Evolutionary conservation across 1,284 basidiomycete genomes (phyloP), one percentile per base, ranked within the genome.

Genomic region (Leccinum pallidistipes): DNA sequence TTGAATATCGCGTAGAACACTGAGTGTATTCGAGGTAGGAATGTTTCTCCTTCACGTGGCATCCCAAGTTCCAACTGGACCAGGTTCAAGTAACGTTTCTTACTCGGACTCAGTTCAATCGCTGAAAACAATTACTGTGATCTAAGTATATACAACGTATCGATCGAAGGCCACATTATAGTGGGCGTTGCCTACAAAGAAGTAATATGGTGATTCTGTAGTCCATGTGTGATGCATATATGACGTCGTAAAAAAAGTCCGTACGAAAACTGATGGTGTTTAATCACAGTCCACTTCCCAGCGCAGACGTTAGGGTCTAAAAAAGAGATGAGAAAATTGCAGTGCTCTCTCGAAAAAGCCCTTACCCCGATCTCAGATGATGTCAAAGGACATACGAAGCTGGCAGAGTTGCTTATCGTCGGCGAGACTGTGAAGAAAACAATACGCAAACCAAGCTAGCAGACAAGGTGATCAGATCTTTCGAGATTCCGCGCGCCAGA

Each of bases 1-100:
- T 97, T 93, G 71, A 97, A 97, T 12, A 91, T 86, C 14, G 92
- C 88, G 70, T 94, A 94, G 78, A 95, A 94, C 9, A 95, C 88
- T 12, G 92, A 93, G 66, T 91, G 85, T 57, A 96, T 91, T 51
- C 90, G 86, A 32, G 89, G 89, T 50, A 91, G 79, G 74, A 91
- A 91, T 3, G 89, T 90, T 69, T 87, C 81, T 36, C 81, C 81
- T 61, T 83, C 81, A 18, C 77, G 75, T 10, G 82, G 74, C 84
- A 87, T 74, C 52, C 56, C 21, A 24, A 24, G 21, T n/a, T n/a
- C n/a, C n/a, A n/a, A n/a, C 47, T 12, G 14, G 36, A 29, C 21
- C 49, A 16, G 9, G 27, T 27, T 49, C 55, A 66, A 58, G 47
- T 27, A 16, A 2, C 38, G 55, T 18, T 12, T 14, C 47, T 24